These are phyloP conservation scores for Fusarium buharicum DNA, from an alignment of 2,329 filamentous ascomycete species.

Conservation along the genomic window DNA sequence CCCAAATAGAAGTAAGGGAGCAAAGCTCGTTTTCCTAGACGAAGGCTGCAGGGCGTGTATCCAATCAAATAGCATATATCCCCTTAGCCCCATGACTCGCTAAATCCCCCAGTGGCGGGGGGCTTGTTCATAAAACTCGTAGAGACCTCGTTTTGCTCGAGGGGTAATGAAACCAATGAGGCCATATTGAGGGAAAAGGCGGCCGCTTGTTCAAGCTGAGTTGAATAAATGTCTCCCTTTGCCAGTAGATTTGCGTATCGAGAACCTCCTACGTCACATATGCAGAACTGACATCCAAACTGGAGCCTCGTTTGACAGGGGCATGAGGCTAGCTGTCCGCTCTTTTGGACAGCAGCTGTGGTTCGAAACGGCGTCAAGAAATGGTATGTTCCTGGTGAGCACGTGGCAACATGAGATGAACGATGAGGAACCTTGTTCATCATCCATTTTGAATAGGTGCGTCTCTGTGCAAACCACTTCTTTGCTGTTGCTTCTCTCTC, in stretches of 20 bases:
- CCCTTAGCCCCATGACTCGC: conserved; percentile 45
- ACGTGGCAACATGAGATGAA: conserved; percentile 1
- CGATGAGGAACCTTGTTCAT: not conserved
- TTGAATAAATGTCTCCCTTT: conserved; percentile 22
- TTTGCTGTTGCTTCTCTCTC: not conserved
- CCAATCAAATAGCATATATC: conserved; percentile 40
- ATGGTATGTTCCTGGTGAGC: conserved; percentile 14
- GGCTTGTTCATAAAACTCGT: conserved; percentile 35
- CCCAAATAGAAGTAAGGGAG: conserved; percentile 46
- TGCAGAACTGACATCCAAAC: conserved; percentile 27
- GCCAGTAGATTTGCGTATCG: conserved; percentile 17
- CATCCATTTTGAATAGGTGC: not conserved
- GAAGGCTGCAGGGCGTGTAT: conserved; percentile 38
- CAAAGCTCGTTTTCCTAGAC: conserved; percentile 47
- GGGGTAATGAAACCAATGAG: conserved; percentile 40
- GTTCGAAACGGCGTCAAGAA: not conserved
- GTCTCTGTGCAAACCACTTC: conserved; percentile 3
- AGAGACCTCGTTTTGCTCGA: conserved; percentile 27
- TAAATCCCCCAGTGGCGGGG: conserved; percentile 40
- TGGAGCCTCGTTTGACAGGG: conserved; percentile 34
- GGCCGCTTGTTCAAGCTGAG: conserved; percentile 31
- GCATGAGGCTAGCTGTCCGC: conserved; percentile 6
- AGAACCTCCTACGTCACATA: conserved; percentile 39
- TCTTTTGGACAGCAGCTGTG: not conserved
- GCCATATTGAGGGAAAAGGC: conserved; percentile 39